Evolutionary conservation across 352 stramenopile genomes (phyloP), one percentile per base, ranked within the genome.

Genomic region (Blastocystis sp.): DNA sequence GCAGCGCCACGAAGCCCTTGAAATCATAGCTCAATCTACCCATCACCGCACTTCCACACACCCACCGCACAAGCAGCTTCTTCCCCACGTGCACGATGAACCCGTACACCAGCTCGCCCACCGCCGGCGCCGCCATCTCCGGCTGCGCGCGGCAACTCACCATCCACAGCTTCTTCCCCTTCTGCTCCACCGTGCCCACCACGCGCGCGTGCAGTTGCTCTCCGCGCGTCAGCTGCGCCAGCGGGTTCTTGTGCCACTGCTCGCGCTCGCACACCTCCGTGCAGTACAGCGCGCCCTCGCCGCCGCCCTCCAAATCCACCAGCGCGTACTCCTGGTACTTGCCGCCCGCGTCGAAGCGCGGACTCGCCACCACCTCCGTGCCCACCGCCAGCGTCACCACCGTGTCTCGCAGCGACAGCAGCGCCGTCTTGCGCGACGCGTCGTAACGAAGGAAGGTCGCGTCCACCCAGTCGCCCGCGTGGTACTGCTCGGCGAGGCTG

Each of bases 211-310:
- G n/a, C 38, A 40, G 40, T 1, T 40, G 40, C 74, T 23, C n/a
- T 3, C 53, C 3, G 7, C 28, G 41, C 4, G 34, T 34, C 4
- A 84, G 28, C 1, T 14, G 1, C 7, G 11, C 10, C 3, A 84
- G 23, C 19, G 56, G 48, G 23, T 48, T 38, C 10, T 62, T 10
- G 19, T 48, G 48, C 74, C 74, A 84, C 28, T 38, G 23, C 53
- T 11, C 41, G n/a, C 40, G 38, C 34, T 84, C 56, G 5, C 7
- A 11, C 38, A 69, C 56, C n/a, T 84, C 74, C 38, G 74, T 84
- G 40, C 53, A 84, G 60, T 70, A 84, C 19, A 84, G 28, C 17
- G 53, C 40, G 34, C 21, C 74, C 3, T 66, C 1, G n/a, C 74
- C 52, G 45, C 66, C 28, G 19, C 74, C 74, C 9, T n/a, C 19